A percentile compares a stretch with the other conserved stretches of the same genome.
phyloP scores from a whole-genome alignment of 208 protist genomes.

The Leishmania braziliensis region DNA sequence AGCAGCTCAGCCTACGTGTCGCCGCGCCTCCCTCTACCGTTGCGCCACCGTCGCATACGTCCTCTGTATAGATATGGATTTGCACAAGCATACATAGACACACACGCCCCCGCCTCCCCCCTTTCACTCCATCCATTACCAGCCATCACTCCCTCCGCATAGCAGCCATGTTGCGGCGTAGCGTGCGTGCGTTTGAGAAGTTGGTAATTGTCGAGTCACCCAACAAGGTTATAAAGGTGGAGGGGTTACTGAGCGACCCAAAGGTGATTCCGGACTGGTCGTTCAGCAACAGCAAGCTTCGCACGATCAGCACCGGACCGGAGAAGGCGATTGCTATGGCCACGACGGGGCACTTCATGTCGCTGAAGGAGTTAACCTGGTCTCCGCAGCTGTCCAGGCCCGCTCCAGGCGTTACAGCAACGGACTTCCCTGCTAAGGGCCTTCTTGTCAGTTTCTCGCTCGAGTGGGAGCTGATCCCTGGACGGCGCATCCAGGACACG shows the following conservation, averaged over 20 bases:
- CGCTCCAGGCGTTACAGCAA: slow-evolving; percentile 2
- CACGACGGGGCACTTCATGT: slow-evolving; percentile 90
- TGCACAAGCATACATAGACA: neutral
- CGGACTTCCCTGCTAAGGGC: slow-evolving; percentile 61
- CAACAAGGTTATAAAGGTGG: slow-evolving; percentile 92
- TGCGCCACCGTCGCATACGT: neutral
- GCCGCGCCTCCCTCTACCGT: neutral
- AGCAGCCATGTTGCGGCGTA: slow-evolving; percentile 53
- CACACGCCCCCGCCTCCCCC: slow-evolving; percentile 1
- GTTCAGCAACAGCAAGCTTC: slow-evolving; percentile 55
- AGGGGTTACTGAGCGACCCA: slow-evolving; percentile 79
- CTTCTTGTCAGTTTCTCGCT: slow-evolving; percentile 66
- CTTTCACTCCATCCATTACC: neutral
- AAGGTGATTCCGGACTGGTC: slow-evolving; percentile 87
- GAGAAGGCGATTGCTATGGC: slow-evolving; percentile 85
- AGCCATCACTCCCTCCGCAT: neutral
- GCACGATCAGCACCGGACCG: slow-evolving; percentile 46
- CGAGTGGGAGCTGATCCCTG: slow-evolving; percentile 81
- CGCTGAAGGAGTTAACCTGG: slow-evolving; percentile 79
- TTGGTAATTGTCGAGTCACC: slow-evolving; percentile 93
- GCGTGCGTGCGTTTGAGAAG: slow-evolving; percentile 62
- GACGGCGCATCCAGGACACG: slow-evolving; percentile 79
- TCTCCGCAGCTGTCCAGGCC: slow-evolving; percentile 35
- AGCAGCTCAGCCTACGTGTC: slow-evolving; percentile 1
- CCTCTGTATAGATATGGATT: neutral